Evolutionary conservation across 2,329 filamentous ascomycete species (phyloP), one percentile per base, ranked within the genome.

Genomic region (Xylariaceae sp.): DNA sequence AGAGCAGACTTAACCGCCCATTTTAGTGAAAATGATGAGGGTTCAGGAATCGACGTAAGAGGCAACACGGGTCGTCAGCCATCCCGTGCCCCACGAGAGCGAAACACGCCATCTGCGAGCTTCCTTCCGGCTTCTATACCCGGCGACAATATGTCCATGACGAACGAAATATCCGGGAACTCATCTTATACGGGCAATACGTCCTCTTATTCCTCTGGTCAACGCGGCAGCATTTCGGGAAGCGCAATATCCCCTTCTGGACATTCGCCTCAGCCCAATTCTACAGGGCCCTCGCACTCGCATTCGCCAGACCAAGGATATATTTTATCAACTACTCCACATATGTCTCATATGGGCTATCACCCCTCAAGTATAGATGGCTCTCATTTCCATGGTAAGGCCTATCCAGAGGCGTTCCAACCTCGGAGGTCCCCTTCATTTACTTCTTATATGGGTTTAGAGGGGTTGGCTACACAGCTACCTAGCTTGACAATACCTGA

Each of bases 11-110:
- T 55, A 46, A 56, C 44, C 2, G 12, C 13, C 22, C 2, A 63
- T 54, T 34, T 39, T 51, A 78, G 75, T 66, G 75, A 78, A 51
- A 72, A 74, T 52, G 75, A 77, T 60, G 74, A 76, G 49, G 71
- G 69, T 47, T 64, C 67, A 18, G 72, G 66, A 8, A 65, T 57
- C 47, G 56, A 60, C 26, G 60, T 61, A 15, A 56, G 63, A 18
- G 58, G 59, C 8, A 64, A 60, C 41, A 57, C 56, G 5, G 67
- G 66, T 50, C 65, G 67, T 16, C 66, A 61, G 10, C 55, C 61
- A 10, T 67, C 70, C 36, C 58, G 61, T 29, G 53, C 59, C 18
- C 60, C 65, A 5, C 40, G 55, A 7, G 61, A 64, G 8, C 64
- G 62, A 32, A 57, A 58, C 18, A 22, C 45, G 22, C 37, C 49